Evolutionary conservation across 805 yeast species (phyloP).

Genomic region (Candida pini): DNA sequence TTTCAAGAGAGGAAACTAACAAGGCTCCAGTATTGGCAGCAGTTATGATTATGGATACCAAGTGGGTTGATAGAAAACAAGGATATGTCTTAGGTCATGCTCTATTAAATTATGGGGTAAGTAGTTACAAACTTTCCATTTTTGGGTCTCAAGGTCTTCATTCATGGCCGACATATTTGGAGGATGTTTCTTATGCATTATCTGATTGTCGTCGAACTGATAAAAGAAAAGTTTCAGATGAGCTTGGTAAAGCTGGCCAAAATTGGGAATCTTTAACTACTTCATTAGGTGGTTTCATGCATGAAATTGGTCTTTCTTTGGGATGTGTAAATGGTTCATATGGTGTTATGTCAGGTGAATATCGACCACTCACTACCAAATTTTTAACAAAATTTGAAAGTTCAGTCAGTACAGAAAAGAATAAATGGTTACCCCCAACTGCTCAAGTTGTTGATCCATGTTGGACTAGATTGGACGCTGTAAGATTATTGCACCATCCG

Average conservation of each 20-base stretch:
- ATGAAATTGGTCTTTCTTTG: constrained; percentile 86
- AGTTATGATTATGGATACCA: constrained; percentile 76
- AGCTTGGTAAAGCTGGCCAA: constrained; percentile 74
- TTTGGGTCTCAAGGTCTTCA: constrained; percentile 92
- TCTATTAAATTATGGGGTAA: constrained; percentile 87
- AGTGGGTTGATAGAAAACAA: constrained; percentile 62
- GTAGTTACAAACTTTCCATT: constrained; percentile 68
- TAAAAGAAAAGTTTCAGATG: constrained; percentile 79
- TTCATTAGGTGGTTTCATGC: constrained; percentile 90
- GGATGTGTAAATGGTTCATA: constrained; percentile 89
- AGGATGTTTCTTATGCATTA: constrained; percentile 61
- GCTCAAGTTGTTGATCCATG: constrained; percentile 63
- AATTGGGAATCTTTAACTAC: constrained; percentile 87
- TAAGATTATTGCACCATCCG: constrained; percentile 77
- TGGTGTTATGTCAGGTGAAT: constrained; percentile 90
- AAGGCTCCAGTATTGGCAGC: constrained; percentile 71
- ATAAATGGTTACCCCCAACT: constrained; percentile 46
- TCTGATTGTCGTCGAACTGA: constrained; percentile 67
- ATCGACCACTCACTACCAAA: constrained; percentile 71
- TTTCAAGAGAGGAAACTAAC: constrained; percentile 27
- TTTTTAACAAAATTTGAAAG: constrained; percentile 67
- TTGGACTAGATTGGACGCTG: constrained; percentile 80
- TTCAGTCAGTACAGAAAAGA: constrained; percentile 46
- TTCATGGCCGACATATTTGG: constrained; percentile 86
- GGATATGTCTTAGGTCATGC: constrained; percentile 78